Evolutionary conservation across 805 yeast genomes (phyloP), one percentile per base, ranked within the genome.

Genomic region (Saturnispora halmiae): DNA sequence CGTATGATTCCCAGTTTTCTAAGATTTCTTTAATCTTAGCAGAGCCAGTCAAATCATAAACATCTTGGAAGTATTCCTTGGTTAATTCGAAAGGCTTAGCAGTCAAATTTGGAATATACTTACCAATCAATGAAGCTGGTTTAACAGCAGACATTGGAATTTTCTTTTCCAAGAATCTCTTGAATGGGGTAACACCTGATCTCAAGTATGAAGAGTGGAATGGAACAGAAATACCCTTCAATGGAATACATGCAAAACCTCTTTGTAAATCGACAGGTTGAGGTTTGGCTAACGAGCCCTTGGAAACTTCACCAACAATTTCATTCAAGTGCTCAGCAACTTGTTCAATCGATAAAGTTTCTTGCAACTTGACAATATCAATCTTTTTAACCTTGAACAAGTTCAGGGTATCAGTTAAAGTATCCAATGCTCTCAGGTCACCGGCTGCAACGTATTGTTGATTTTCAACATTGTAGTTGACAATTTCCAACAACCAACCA

Each of bases 381-480:
- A 92, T 79, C 75, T 92, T 92, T 73, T 94, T 94, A 48, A 92
- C 59, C 69, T 92, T 92, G 67, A 92, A 73, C 46, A 90, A 83
- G 64, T 92, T 92, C 67, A 92, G 75, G 9, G 90, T 96, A 56
- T 92, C 90, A 48, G 94, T 80, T 60, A 92, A 70, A 11, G 96
- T 79, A 61, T 92, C 98, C 57, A 92, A 76, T 33, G 82, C 97
- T 63, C 97, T 80, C 60, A 92, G 75, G 60, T 92, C 97, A 76
- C 99, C 99, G 48, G 98, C 98, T 48, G 96, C 80, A 54, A 92
- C 99, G 58, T 92, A 92, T 69, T 92, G 98, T 62, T 88, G 90
- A 71, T 92, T 90, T 67, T 90, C 96, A 58, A 92, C 97, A 58
- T 92, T 92, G 73, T 81, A 88, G 74, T 92, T 92, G 57, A 92